phyloP scores from a whole-genome alignment of 345 rosid genomes.

The Murraya koenigii region DNA sequence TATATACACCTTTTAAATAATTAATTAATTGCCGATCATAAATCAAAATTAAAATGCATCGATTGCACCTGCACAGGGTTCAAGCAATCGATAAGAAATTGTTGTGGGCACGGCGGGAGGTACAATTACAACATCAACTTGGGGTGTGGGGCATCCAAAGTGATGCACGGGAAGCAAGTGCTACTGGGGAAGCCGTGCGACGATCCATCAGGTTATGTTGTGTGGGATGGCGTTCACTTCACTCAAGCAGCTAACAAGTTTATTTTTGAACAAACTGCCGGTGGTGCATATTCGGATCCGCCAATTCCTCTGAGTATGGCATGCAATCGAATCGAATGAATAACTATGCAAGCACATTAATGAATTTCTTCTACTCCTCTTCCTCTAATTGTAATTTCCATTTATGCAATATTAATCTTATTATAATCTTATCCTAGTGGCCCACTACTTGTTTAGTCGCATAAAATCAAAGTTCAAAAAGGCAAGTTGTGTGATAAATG shows the following conservation, averaged over 20 bases:
- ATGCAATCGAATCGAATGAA: slow-evolving; percentile 21
- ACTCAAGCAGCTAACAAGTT: slow-evolving; percentile 47
- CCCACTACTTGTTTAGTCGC: neutral
- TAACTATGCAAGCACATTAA: neutral
- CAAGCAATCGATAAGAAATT: slow-evolving; percentile 48
- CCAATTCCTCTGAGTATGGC: slow-evolving; percentile 39
- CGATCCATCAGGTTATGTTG: slow-evolving; percentile 35
- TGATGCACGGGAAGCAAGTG: slow-evolving; percentile 41
- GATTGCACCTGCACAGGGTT: slow-evolving; percentile 38
- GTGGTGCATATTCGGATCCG: slow-evolving; percentile 41
- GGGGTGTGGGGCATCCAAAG: slow-evolving; percentile 54
- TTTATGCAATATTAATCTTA: neutral
- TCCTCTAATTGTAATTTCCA: neutral
- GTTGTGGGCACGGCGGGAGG: slow-evolving; percentile 87
- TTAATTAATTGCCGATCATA: no score
- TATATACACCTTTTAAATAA: no score
- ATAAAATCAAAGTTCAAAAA: neutral
- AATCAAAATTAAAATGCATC: no score
- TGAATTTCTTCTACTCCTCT: neutral
- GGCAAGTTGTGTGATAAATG: no score
- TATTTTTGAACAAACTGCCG: slow-evolving; percentile 28
- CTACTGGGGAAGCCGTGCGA: slow-evolving; percentile 50
- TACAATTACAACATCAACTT: slow-evolving; percentile 50
- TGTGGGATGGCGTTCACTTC: slow-evolving; percentile 57
- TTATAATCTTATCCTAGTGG: no score